Evolutionary conservation across 352 stramenopile species (phyloP).

Genomic region (Discostella stelligera): DNA sequence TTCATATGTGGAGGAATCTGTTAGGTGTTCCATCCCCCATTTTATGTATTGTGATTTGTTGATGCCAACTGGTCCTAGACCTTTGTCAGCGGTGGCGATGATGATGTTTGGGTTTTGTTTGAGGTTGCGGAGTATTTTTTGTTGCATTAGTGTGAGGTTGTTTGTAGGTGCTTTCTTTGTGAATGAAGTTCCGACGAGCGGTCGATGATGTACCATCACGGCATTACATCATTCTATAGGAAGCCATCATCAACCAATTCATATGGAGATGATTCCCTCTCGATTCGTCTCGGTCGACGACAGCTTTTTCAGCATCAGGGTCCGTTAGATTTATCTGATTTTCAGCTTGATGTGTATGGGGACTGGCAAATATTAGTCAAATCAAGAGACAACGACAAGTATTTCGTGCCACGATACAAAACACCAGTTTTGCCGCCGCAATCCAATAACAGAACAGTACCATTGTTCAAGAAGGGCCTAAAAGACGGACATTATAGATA

Average conservation of each 20-base stretch:
- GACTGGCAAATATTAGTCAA: slow-evolving; percentile 31
- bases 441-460: slow-evolving; percentile 12
- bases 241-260: neutral
- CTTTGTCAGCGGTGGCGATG: slow-evolving; percentile 21
- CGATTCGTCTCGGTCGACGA: slow-evolving; percentile 24
- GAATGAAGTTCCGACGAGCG: neutral
- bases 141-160: slow-evolving; percentile 12
- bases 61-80: slow-evolving; percentile 12
- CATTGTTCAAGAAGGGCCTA: slow-evolving; percentile 39
- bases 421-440: slow-evolving; percentile 25
- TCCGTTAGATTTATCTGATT: slow-evolving; percentile 19
- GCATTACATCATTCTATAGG: slow-evolving; percentile 20
- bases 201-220: slow-evolving; percentile 26
- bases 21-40: slow-evolving; percentile 4
- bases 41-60: slow-evolving; percentile 9
- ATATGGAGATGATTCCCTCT: slow-evolving; percentile 12
- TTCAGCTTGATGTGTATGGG: slow-evolving; percentile 13
- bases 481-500: slow-evolving; percentile 54
- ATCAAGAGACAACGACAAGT: slow-evolving; percentile 38
- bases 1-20: neutral
- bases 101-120: neutral
- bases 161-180: neutral
- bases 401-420: slow-evolving; percentile 38
- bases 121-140: neutral
- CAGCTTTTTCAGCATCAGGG: slow-evolving; percentile 34